Evolutionary conservation across 164 flowering plant genomes (phyloP).

Genomic region (Aristolochia californica): DNA sequence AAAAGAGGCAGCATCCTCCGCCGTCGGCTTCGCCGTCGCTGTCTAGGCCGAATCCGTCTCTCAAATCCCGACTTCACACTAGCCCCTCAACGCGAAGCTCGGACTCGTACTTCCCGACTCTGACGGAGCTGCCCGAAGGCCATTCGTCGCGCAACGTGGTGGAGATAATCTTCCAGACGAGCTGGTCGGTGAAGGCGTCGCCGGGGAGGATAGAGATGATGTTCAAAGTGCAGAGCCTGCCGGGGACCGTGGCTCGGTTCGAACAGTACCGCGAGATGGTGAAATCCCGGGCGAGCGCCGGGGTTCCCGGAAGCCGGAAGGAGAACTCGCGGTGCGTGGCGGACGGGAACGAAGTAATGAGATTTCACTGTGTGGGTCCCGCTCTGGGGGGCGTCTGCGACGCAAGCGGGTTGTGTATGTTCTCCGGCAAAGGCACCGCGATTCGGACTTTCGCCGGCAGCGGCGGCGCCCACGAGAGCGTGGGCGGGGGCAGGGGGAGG

Average conservation of each 20-base stretch:
- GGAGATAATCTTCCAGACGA: conserved; percentile 82
- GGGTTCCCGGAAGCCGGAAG: conserved; percentile 13
- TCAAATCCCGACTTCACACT: conserved; percentile 13
- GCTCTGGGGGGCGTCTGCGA: conserved; percentile 20
- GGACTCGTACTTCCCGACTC: conserved; percentile 43
- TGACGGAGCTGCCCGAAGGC: conserved; percentile 66
- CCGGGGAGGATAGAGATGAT: conserved; percentile 75
- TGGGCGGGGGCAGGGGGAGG: conserved; percentile 68
- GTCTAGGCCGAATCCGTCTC: neutral
- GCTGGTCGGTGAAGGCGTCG: conserved; percentile 62
- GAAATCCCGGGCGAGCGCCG: conserved; percentile 33
- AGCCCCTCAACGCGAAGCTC: conserved; percentile 8
- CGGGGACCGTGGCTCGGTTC: conserved; percentile 57
- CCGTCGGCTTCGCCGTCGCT: neutral
- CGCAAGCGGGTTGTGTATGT: conserved; percentile 33
- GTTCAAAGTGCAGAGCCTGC: conserved; percentile 65
- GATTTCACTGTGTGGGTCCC: conserved; percentile 74
- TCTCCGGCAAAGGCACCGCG: conserved; percentile 41
- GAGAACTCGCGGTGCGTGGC: conserved; percentile 73
- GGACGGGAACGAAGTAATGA: conserved; percentile 95
- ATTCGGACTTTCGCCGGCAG: conserved; percentile 71
- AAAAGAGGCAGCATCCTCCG: conserved; percentile 14
- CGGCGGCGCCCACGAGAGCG: conserved; percentile 72
- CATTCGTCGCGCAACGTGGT: conserved; percentile 93
- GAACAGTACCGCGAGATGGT: conserved; percentile 81